phyloP scores from a whole-genome alignment of 2,329 filamentous ascomycete species.

The Rhynchosporium graminicola region DNA sequence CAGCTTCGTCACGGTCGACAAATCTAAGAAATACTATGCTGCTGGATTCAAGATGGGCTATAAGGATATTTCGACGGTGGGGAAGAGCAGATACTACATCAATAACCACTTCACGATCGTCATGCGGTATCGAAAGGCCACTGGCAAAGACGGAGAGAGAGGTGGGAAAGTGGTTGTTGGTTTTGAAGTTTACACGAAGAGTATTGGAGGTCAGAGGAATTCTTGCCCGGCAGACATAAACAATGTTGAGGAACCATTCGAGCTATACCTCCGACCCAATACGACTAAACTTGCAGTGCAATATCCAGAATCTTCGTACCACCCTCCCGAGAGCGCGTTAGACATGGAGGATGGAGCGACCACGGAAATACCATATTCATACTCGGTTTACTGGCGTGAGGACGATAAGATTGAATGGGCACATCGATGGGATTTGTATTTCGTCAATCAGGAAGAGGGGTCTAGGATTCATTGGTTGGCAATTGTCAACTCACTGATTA shows the following conservation, averaged over 20 bases:
- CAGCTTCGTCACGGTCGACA: slow-evolving; percentile 84
- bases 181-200: slow-evolving; percentile 90
- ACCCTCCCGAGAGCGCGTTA: slow-evolving; percentile 52
- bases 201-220: slow-evolving; percentile 60
- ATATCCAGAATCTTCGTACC: slow-evolving; percentile 61
- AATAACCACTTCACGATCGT: slow-evolving; percentile 90
- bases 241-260: slow-evolving; percentile 63
- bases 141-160: slow-evolving; percentile 65
- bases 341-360: slow-evolving; percentile 65
- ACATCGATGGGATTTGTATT: slow-evolving; percentile 86
- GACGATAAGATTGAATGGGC: slow-evolving; percentile 79
- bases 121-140: slow-evolving; percentile 72
- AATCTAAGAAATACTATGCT: slow-evolving; percentile 83
- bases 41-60: slow-evolving; percentile 88
- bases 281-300: slow-evolving; percentile 53
- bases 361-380: slow-evolving; percentile 78
- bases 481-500: slow-evolving; percentile 83
- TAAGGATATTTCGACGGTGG: slow-evolving; percentile 62
- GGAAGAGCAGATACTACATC: slow-evolving; percentile 68
- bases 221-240: slow-evolving; percentile 68
- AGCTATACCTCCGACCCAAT: slow-evolving; percentile 68
- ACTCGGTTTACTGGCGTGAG: slow-evolving; percentile 87
- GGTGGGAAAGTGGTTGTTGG: slow-evolving; percentile 81
- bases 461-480: slow-evolving; percentile 84
- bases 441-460: slow-evolving; percentile 82